Conservation (phyloP, 1,284 basidiomycete genomes). For the Cryptococcus wingfieldii region DNA sequence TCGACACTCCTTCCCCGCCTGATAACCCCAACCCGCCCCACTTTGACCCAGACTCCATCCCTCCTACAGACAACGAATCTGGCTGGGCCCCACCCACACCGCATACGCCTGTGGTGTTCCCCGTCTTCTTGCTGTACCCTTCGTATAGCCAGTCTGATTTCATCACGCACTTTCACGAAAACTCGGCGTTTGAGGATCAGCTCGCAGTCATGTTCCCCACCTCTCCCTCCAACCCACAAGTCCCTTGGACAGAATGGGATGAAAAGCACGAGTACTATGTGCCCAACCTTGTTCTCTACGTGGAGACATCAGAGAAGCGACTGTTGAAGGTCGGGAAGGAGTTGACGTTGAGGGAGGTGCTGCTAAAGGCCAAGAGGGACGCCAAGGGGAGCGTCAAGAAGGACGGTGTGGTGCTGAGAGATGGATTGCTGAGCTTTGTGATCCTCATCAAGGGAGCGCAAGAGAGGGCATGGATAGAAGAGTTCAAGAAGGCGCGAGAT, state of each 20-base stretch:
- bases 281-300: constrained; percentile 71
- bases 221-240: constrained; percentile 6
- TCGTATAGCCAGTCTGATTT: constrained; percentile 83
- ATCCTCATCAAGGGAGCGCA: constrained; percentile 77
- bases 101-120: constrained; percentile 68
- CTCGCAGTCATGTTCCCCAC: constrained; percentile 74
- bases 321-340: constrained; percentile 86
- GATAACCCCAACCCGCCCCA: constrained; percentile 55
- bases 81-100: constrained; percentile 58
- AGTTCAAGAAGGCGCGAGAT: constrained; percentile 66
- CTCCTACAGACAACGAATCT: constrained; percentile 25
- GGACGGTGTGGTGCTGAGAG: constrained; percentile 81
- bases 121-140: constrained; percentile 90
- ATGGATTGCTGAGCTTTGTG: constrained; percentile 79
- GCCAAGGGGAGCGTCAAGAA: constrained; percentile 54
- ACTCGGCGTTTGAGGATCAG: constrained; percentile 74
- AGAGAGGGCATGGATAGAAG: constrained; percentile 82
- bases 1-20: constrained; percentile 51
- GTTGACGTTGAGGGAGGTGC: constrained; percentile 75
- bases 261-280: constrained; percentile 64
- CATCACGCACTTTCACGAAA: constrained; percentile 79
- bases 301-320: constrained; percentile 68
- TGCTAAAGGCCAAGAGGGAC: constrained; percentile 55
- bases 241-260: constrained; percentile 71
- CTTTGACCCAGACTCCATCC: constrained; percentile 49